Evolutionary conservation across 805 yeast species (phyloP).

Genomic region (Candida michaelii): DNA sequence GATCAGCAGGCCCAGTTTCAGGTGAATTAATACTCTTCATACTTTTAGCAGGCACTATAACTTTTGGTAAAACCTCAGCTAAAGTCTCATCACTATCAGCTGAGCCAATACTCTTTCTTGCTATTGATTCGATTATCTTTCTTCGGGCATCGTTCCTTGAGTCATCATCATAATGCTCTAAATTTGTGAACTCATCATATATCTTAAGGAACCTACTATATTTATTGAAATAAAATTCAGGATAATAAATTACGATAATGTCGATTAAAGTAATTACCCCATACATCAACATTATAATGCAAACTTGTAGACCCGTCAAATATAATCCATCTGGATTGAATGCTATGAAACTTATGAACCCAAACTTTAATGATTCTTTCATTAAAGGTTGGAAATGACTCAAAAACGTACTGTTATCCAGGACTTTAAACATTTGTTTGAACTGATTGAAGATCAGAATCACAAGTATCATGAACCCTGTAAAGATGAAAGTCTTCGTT

Average conservation of each 20-base stretch:
- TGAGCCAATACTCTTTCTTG: slow-evolving; percentile 4
- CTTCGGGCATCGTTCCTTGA: slow-evolving; percentile 10
- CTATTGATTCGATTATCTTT: slow-evolving; percentile 9
- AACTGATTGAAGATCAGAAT: slow-evolving; percentile 11
- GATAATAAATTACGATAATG: slow-evolving; percentile 9
- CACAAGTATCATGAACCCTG: slow-evolving; percentile 7
- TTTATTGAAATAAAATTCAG: slow-evolving; percentile 8
- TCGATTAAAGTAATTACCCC: background rate
- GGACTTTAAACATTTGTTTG: slow-evolving; percentile 11
- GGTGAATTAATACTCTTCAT: background rate
- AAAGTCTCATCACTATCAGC: slow-evolving; percentile 6
- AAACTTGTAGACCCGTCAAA: slow-evolving; percentile 6
- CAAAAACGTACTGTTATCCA: slow-evolving; percentile 6
- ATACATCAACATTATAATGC: slow-evolving; percentile 9
- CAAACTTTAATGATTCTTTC: slow-evolving; percentile 12
- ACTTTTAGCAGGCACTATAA: slow-evolving; percentile 1
- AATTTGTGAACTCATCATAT: slow-evolving; percentile 11
- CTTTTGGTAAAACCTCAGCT: slow-evolving; percentile 14
- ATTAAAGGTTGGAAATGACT: slow-evolving; percentile 13
- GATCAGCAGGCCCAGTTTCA: no score
- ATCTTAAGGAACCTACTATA: slow-evolving; percentile 11
- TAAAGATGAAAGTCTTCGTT: slow-evolving; percentile 10
- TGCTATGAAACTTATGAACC: slow-evolving; percentile 13
- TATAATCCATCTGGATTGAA: slow-evolving; percentile 4
- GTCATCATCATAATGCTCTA: slow-evolving; percentile 12